Percentiles rank a stretch among this genome's conserved stretches.
Evolutionary conservation across 2,329 filamentous ascomycete species (phyloP).

Genomic region (Lachnellula suecica): DNA sequence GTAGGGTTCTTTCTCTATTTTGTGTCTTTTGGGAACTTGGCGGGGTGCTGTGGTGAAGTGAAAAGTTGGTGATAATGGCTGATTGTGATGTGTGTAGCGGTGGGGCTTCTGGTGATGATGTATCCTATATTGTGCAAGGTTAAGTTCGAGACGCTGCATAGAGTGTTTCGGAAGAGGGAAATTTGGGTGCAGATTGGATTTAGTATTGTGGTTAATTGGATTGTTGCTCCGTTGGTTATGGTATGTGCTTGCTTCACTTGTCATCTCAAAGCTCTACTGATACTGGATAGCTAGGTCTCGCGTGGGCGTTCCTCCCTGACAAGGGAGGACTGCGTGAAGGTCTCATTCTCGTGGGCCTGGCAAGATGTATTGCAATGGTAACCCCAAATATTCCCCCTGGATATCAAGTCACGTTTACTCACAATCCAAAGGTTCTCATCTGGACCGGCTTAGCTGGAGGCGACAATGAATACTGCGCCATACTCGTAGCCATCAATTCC

Average conservation of each 20-base stretch:
- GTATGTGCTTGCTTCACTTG: constrained; percentile 15
- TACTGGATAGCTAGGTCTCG: constrained; percentile 48
- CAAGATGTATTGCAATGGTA: constrained; percentile 86
- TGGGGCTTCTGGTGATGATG: constrained; percentile 89
- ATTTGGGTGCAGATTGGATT: constrained; percentile 81
- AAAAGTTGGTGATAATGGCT: neutral
- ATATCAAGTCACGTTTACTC: neutral
- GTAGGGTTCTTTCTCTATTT: constrained; percentile 36
- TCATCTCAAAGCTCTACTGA: neutral
- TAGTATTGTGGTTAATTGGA: constrained; percentile 78
- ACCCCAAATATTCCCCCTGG: neutral
- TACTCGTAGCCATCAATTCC: constrained; percentile 74
- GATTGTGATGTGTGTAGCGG: constrained; percentile 47
- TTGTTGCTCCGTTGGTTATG: constrained; percentile 81
- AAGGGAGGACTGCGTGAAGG: constrained; percentile 59
- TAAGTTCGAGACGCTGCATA: constrained; percentile 71
- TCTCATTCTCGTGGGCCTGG: constrained; percentile 79
- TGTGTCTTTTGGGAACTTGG: neutral
- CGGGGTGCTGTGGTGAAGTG: neutral
- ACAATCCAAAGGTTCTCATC: constrained; percentile 49
- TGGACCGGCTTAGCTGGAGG: constrained; percentile 79
- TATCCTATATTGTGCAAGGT: constrained; percentile 91
- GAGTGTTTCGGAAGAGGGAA: constrained; percentile 56
- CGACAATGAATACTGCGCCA: constrained; percentile 79
- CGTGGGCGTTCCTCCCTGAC: constrained; percentile 68